Evolutionary conservation across 2,329 filamentous ascomycete species (phyloP), one percentile per base, ranked within the genome.

Genomic region (Diaporthe nobilis): DNA sequence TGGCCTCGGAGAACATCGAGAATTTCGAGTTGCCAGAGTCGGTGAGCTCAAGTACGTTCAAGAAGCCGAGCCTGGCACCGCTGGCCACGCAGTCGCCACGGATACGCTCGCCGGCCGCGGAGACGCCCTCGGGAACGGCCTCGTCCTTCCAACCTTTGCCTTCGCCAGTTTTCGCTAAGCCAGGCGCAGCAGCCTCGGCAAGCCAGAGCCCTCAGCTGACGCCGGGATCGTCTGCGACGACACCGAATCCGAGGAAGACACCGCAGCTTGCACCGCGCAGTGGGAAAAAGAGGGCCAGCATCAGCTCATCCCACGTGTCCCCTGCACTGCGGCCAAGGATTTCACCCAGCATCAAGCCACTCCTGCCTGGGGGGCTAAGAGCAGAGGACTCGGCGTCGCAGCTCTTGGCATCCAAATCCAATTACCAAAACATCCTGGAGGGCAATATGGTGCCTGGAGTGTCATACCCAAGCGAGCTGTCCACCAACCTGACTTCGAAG

Each of bases 401-500:
- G 39, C 90, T 98, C 60, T 89, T 99, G 39, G 94, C 96, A 49
- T 95, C 94, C 22, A 98, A 98, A 83, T 98, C 96, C 2, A 99
- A 99, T 81, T 99, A 99, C 81, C 96, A 98, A 81, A 98, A 98
- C 80, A 97, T 99, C 51, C 86, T 99, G 15, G 97, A 98, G 83
- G 97, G 97, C 67, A 98, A 95, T 70, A 93, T 93, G 74, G 92
- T 98, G 0, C 96, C 96, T 0, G 96, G 96, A 17, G 94, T 98
- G 17, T 94, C 94, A 1, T 98, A 98, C 80, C 96, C 96, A 0
- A 95, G 94, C 79, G 94, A 96, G 71, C 88, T 99, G 57, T 98
- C 96, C 9, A 97, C 96, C 31, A 98, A 98, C 78, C 87, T 99
- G 37, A 98, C 96, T 0, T 98, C 95, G 4, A 99, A 99, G 86